These are phyloP conservation scores for Botrytis hyacinthi DNA, from an alignment of 2,329 filamentous ascomycete species.

Conservation along the genomic window DNA sequence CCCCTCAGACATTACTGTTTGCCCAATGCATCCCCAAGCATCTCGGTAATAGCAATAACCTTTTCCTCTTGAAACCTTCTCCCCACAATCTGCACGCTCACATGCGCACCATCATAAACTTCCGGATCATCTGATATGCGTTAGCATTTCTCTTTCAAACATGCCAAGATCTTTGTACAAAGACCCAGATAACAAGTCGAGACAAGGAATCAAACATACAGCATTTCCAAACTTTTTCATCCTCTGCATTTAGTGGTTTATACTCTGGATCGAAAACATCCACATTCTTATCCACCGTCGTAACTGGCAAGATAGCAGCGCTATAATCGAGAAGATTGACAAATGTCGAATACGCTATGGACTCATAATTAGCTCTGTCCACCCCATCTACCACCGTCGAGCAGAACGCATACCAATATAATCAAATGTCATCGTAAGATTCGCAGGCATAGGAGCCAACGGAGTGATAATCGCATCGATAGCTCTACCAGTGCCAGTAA, in stretches of 20 bases:
- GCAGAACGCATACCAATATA: constrained; percentile 6
- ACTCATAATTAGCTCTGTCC: no score
- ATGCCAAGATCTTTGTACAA: neutral
- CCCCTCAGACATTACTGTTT: neutral
- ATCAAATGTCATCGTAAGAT: constrained; percentile 17
- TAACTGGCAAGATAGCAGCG: constrained; percentile 45
- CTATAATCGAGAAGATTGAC: constrained; percentile 33
- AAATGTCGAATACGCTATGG: constrained; percentile 11
- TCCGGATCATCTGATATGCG: constrained; percentile 23
- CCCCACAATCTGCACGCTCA: constrained; percentile 36
- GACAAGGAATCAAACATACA: constrained; percentile 28
- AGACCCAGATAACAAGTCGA: neutral
- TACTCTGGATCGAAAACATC: constrained; percentile 37
- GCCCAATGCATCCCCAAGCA: constrained; percentile 39
- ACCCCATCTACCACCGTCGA: no score
- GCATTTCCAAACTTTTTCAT: constrained; percentile 35
- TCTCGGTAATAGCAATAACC: constrained; percentile 41
- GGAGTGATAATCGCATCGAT: constrained; percentile 56
- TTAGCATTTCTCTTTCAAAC: constrained; percentile 1
- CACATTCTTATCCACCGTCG: constrained; percentile 42
- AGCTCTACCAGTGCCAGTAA: constrained; percentile 39
- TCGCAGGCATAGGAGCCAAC: constrained; percentile 42
- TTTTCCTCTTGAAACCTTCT: constrained; percentile 38
- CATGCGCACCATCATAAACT: constrained; percentile 36
- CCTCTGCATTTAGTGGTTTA: constrained; percentile 34